Evolutionary conservation across 192 early-diverging fungal species (phyloP), one percentile per base, ranked within the genome.

Genomic region (Lunasporangiospora selenospora): DNA sequence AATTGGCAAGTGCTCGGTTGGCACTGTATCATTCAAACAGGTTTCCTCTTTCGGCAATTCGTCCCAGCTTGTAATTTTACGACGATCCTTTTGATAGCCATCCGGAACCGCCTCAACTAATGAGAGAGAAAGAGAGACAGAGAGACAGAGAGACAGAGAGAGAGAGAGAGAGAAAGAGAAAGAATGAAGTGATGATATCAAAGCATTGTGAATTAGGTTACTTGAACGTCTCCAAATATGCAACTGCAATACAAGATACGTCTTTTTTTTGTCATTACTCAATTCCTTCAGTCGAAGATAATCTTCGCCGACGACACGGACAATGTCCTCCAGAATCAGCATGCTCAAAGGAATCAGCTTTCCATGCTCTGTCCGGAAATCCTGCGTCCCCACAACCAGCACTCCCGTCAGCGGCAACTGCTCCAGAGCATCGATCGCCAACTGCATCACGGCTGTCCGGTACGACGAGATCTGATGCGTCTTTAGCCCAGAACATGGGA

Each of bases 301-400:
- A 16, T 75, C 62, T 27, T 80, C 58, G 7, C 78, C 81, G 9
- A 92, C 78, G 0, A 81, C 85, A 2, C 75, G 64, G 40, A 87
- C 78, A 16, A 93, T 81, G 57, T 93, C 92, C 62, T 93, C 90
- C 34, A 90, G 56, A 5, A 93, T 75, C 1, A 93, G 73, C 88
- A 93, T 85, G 0, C 88, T 77, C 40, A 93, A 46, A 13, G 92
- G 92, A 81, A 87, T 88, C 47, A 93, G 65, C 56, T 88, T 91
- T 16, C 84, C 86, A 15, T 67, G 76, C 40, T 83, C 75, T 0
- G 76, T 61, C 39, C 92, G 80, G 9, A 90, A 62, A 44, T 93
- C 92, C 77, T 90, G 89, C 3, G 85, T 76, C 2, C 92, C 92
- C 1, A 92, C 70, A 11, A 90, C 66, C 37, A 93, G 75, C 29